phyloP scores from a whole-genome alignment of 2,329 filamentous ascomycete species.

The Beauveria sp. region DNA sequence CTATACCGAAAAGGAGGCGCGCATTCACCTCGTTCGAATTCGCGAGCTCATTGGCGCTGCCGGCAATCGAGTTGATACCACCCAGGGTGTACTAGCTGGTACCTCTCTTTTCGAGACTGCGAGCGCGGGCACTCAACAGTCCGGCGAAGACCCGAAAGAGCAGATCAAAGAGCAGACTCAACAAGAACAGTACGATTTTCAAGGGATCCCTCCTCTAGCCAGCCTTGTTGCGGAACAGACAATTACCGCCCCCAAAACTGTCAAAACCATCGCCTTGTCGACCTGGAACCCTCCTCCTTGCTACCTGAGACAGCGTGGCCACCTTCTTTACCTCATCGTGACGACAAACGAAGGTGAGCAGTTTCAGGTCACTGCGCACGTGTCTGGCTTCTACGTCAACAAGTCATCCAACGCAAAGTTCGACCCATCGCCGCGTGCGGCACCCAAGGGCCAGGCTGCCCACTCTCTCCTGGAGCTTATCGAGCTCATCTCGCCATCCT shows the following conservation, averaged over 20 bases:
- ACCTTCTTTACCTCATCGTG: conserved; percentile 81
- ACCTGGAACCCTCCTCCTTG: conserved; percentile 96
- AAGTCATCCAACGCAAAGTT: conserved; percentile 94
- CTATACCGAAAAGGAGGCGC: conserved; percentile 96
- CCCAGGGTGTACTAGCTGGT: conserved; percentile 80
- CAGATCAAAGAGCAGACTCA: conserved; percentile 14
- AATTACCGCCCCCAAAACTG: conserved; percentile 71
- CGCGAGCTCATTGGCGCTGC: conserved; percentile 90
- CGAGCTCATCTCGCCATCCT: conserved; percentile 72
- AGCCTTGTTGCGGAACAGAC: conserved; percentile 62
- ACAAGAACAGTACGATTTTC: conserved; percentile 70
- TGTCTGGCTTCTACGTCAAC: conserved; percentile 95
- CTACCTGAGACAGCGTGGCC: conserved; percentile 81
- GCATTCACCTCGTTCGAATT: conserved; percentile 86
- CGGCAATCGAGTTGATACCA: conserved; percentile 76
- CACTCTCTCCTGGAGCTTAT: conserved; percentile 85
- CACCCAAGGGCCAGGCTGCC: conserved; percentile 69
- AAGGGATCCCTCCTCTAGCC: conserved; percentile 57
- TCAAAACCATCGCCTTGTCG: conserved; percentile 83
- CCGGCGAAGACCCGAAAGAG: conserved; percentile 24
- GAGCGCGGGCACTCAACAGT: conserved; percentile 38
- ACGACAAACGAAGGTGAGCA: conserved; percentile 94
- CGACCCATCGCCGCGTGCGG: conserved; percentile 73
- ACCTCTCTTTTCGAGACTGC: conserved; percentile 81
- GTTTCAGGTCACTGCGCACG: conserved; percentile 85